Evolutionary conservation across 164 flowering plant genomes (phyloP).

Genomic region (Vitis rupestris): DNA sequence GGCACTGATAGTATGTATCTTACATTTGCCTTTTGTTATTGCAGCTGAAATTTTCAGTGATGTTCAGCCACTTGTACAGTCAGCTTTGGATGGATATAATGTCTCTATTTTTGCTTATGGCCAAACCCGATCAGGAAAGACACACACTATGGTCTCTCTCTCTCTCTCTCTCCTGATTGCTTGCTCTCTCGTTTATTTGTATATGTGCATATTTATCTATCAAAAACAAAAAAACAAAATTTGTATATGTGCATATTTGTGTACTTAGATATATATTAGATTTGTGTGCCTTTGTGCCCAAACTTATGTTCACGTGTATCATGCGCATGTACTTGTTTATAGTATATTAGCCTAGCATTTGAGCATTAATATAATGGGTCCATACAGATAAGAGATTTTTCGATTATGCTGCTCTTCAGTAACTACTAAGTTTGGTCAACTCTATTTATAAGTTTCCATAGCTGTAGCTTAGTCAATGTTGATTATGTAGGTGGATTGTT

Average conservation of each 20-base stretch:
- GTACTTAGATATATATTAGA: neutral
- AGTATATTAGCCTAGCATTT: too few species aligned
- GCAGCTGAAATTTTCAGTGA: constrained; percentile 92
- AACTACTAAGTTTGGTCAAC: too few species aligned
- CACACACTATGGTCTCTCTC: constrained; percentile 82
- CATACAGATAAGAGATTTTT: too few species aligned
- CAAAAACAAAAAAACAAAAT: neutral
- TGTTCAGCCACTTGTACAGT: constrained; percentile 95
- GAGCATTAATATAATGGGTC: too few species aligned
- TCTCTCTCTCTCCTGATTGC: constrained; percentile 23
- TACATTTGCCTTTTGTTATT: constrained; percentile 9
- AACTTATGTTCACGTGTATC: too few species aligned
- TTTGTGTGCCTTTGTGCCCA: too few species aligned
- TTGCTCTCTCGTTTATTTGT: constrained; percentile 1
- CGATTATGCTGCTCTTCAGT: too few species aligned
- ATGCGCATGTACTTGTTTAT: too few species aligned
- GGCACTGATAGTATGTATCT: neutral
- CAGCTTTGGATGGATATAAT: constrained; percentile 97
- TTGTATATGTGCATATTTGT: neutral
- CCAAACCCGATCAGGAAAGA: constrained; percentile 88
- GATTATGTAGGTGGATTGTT: too few species aligned
- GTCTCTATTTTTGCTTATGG: constrained; percentile 94
- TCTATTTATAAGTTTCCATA: too few species aligned
- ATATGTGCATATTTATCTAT: neutral
- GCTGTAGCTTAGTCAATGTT: too few species aligned